These are phyloP conservation scores for Amanita rimosa DNA, from an alignment of 768 basidiomycete genomes.

Conservation along the genomic window DNA sequence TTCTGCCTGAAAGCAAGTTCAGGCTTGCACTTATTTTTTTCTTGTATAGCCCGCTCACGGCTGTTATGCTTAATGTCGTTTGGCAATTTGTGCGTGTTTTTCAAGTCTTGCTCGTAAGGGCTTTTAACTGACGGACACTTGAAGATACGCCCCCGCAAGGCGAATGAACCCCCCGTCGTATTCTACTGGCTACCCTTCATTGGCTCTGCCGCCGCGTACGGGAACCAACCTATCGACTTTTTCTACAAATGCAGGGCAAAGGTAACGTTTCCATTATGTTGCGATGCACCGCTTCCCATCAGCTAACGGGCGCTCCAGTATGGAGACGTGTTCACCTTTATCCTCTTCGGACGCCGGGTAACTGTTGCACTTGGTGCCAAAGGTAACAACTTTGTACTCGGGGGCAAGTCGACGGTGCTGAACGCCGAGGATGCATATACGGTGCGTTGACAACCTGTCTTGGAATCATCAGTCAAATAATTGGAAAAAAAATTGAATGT, in stretches of 20 bases:
- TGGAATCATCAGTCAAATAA: neutral
- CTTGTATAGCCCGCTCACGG: constrained; percentile 58
- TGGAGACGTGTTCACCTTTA: constrained; percentile 95
- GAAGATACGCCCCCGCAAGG: constrained; percentile 58
- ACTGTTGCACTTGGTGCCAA: constrained; percentile 87
- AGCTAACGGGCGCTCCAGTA: constrained; percentile 38
- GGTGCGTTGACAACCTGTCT: constrained; percentile 30
- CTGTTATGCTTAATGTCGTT: constrained; percentile 62
- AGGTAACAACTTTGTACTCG: constrained; percentile 90
- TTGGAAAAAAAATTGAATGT: constrained; percentile 2
- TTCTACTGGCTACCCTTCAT: constrained; percentile 90
- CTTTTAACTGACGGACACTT: neutral
- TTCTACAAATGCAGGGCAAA: constrained; percentile 70
- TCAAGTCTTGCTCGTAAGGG: constrained; percentile 1
- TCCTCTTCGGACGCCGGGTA: constrained; percentile 79
- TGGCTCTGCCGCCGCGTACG: constrained; percentile 84
- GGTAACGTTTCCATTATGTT: constrained; percentile 27
- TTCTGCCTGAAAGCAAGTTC: constrained; percentile 30
- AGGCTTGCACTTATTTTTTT: constrained; percentile 34
- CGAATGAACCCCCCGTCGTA: constrained; percentile 75
- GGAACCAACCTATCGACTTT: constrained; percentile 88
- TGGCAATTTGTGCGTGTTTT: constrained; percentile 60
- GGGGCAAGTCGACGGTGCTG: constrained; percentile 85
- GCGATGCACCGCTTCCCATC: neutral
- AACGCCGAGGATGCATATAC: constrained; percentile 97